These are phyloP conservation scores for Auxenochlorella protothecoides DNA, from an alignment of 139 green algal species.

Conservation along the genomic window DNA sequence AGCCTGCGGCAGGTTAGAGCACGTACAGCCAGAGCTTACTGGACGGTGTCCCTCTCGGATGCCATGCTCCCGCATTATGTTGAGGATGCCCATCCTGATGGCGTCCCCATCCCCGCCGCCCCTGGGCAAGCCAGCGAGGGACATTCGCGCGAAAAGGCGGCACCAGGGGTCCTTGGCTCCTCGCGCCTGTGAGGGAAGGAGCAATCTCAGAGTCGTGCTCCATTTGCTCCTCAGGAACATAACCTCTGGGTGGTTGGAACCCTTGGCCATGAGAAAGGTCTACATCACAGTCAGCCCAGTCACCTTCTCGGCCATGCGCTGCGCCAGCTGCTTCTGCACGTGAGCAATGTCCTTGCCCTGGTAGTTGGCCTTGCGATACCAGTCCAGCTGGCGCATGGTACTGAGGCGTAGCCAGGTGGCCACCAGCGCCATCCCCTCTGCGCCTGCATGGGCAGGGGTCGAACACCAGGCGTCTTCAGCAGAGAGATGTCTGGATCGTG, in stretches of 20 bases:
- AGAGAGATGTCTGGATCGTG: too few relatives aligned
- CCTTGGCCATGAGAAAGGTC: too few relatives aligned
- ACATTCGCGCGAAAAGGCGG: conserved; percentile 55
- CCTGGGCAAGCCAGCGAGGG: conserved; percentile 58
- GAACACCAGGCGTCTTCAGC: not conserved
- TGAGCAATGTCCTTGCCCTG: conserved; percentile 85
- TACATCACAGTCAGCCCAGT: not conserved
- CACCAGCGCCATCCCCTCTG: conserved; percentile 54
- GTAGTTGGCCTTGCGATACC: conserved; percentile 55
- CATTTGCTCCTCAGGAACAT: not conserved
- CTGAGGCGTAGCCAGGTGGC: conserved; percentile 73
- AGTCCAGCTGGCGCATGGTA: conserved; percentile 58
- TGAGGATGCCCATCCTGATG: conserved; percentile 83
- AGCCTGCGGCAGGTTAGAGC: not conserved
- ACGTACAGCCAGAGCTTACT: conserved; percentile 23
- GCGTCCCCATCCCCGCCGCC: conserved; percentile 83
- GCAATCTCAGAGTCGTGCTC: not conserved
- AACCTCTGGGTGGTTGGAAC: too few relatives aligned
- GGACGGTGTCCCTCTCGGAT: conserved; percentile 75
- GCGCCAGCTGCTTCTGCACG: conserved; percentile 65
- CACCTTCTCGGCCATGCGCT: conserved; percentile 55
- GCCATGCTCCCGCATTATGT: conserved; percentile 84
- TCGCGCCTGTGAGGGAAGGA: conserved; percentile 11
- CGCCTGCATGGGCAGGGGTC: conserved; percentile 21
- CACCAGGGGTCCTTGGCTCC: conserved; percentile 27